Evolutionary conservation across 306 rosid species (phyloP).

Genomic region (Purshia tridentata): DNA sequence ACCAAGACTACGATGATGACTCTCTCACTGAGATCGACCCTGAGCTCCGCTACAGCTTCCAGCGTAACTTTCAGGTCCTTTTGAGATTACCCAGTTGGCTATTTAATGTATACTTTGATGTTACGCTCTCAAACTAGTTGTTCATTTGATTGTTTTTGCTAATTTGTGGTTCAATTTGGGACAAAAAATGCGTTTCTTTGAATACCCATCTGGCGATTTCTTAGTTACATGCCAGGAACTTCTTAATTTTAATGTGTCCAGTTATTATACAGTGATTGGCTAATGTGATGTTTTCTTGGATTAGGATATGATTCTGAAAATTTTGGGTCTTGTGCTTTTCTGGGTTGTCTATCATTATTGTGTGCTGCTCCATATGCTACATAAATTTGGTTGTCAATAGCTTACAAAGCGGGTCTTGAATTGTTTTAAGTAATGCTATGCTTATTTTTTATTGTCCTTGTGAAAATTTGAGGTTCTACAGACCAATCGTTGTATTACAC

Average conservation of each 20-base stretch:
- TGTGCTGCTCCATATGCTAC: not conserved
- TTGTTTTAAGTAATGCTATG: not conserved
- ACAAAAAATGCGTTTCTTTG: not conserved
- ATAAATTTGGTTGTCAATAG: not conserved
- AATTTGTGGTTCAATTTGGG: not conserved
- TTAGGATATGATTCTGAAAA: not conserved
- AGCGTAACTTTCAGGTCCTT: slow-evolving; percentile 83
- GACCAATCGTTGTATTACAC: not conserved
- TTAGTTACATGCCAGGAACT: not conserved
- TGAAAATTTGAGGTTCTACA: not conserved
- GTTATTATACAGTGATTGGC: not conserved
- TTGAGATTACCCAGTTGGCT: not conserved
- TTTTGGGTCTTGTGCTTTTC: not conserved
- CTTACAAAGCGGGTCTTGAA: not conserved
- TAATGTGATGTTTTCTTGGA: not conserved
- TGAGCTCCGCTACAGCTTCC: slow-evolving; percentile 92
- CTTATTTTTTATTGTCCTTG: not conserved
- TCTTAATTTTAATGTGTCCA: not conserved
- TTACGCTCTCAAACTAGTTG: not conserved
- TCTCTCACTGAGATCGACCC: slow-evolving; percentile 74
- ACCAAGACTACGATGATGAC: slow-evolving; percentile 42
- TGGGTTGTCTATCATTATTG: not conserved
- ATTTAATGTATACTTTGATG: not conserved
- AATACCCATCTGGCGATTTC: not conserved
- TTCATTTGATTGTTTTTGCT: not conserved